Conservation (phyloP, 2,329 filamentous ascomycete genomes). For the Triangularia verruculosa region DNA sequence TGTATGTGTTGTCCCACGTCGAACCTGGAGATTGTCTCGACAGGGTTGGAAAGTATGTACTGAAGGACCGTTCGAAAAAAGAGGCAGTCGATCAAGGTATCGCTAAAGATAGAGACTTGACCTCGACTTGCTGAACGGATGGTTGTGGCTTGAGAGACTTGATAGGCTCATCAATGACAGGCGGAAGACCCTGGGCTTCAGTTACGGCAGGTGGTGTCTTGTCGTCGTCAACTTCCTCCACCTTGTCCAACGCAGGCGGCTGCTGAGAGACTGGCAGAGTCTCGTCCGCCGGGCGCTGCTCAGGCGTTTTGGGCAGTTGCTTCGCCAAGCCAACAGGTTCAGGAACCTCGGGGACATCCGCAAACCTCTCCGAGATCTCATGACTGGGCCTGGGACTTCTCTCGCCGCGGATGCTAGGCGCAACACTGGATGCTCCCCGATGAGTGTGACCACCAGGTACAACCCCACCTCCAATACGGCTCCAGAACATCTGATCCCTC, state of each 20-base stretch:
- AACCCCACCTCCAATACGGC: conserved; percentile 85
- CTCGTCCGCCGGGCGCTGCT: neutral
- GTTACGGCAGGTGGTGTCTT: neutral
- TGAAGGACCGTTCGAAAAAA: neutral
- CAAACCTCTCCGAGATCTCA: conserved; percentile 12
- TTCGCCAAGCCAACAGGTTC: conserved; percentile 6
- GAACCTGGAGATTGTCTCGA: neutral
- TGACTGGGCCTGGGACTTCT: conserved; percentile 28
- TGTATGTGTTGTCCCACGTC: neutral
- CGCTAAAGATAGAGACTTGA: conserved; percentile 2
- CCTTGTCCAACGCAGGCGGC: neutral
- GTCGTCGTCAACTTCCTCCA: neutral
- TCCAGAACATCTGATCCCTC: conserved; percentile 96
- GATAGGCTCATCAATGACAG: neutral
- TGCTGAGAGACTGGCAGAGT: neutral
- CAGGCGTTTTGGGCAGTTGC: conserved; percentile 7
- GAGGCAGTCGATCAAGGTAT: conserved; percentile 1
- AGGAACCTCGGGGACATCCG: neutral
- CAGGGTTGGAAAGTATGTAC: neutral
- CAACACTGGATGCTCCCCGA: conserved; percentile 24
- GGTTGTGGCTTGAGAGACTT: neutral
- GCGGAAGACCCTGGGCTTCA: neutral
- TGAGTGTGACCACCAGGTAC: conserved; percentile 55
- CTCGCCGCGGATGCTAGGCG: conserved; percentile 23
- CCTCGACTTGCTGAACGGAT: conserved; percentile 2